A percentile compares a stretch with the other conserved stretches of the same genome.
phyloP scores from a whole-genome alignment of 495 filamentous ascomycete species.

The Extremus antarcticus region DNA sequence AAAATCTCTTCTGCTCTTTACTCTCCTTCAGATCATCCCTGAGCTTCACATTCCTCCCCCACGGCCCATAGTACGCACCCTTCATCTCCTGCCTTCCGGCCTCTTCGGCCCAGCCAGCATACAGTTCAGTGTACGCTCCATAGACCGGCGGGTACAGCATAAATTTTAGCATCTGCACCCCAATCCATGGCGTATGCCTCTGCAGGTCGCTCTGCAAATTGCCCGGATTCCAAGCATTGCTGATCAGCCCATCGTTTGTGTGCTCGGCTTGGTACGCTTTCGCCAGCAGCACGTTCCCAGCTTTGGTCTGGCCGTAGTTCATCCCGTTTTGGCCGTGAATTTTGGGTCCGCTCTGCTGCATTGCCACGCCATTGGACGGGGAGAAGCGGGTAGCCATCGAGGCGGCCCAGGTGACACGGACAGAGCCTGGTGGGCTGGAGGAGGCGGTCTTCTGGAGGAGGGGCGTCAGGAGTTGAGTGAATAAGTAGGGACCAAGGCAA shows the following conservation, averaged over 20 bases:
- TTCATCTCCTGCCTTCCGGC: constrained; percentile 18
- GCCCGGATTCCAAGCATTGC: constrained; percentile 21
- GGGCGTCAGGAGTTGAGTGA: constrained; percentile 38
- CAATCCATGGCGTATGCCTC: constrained; percentile 4
- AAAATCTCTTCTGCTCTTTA: constrained; percentile 25
- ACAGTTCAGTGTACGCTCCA: constrained; percentile 31
- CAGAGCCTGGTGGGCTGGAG: constrained; percentile 17
- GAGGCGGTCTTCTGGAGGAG: constrained; percentile 33
- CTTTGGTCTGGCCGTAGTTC: constrained; percentile 37
- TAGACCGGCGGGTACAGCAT: constrained; percentile 14
- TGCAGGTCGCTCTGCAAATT: constrained; percentile 19
- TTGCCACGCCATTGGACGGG: background rate
- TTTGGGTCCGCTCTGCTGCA: constrained; percentile 8
- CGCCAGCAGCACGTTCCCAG: constrained; percentile 33
- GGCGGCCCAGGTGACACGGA: constrained; percentile 35
- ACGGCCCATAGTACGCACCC: constrained; percentile 27
- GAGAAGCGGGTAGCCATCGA: constrained; percentile 18
- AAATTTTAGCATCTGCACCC: background rate
- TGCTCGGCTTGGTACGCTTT: constrained; percentile 1
- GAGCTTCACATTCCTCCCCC: constrained; percentile 23
- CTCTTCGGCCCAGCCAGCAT: constrained; percentile 21
- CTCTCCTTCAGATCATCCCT: constrained; percentile 18
- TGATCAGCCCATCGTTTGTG: constrained; percentile 7
- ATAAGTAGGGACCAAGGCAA: constrained; percentile 38
- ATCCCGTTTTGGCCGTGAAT: background rate